phyloP scores from a whole-genome alignment of 1,284 basidiomycete species.

The Naganishia cerealis region DNA sequence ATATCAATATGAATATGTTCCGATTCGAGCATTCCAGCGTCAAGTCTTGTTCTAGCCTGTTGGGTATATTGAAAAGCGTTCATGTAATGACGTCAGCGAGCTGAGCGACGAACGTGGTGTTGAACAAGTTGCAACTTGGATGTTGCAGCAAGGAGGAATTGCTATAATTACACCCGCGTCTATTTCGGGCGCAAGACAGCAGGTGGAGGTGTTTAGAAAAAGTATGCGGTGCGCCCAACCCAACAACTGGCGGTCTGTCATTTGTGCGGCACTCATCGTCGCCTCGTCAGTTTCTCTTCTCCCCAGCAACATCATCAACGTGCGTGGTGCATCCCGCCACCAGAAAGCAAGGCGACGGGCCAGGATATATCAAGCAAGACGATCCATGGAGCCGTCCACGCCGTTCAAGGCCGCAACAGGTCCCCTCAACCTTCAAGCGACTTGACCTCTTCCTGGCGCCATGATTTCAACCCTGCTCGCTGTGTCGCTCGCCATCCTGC shows the following conservation, averaged over 20 bases:
- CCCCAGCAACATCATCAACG: background rate
- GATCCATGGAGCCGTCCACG: background rate
- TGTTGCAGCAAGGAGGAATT: background rate
- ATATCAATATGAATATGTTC: background rate
- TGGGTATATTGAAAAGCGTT: background rate
- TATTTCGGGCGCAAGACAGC: background rate
- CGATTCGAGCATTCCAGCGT: background rate
- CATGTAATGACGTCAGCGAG: background rate
- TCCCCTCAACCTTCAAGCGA: background rate
- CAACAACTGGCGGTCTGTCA: background rate
- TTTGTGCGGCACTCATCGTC: background rate
- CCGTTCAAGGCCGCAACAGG: background rate
- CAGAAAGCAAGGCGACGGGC: background rate
- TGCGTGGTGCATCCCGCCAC: background rate
- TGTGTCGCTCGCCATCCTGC: slow-evolving; percentile 20
- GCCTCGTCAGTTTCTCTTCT: background rate
- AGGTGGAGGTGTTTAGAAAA: slow-evolving; percentile 1
- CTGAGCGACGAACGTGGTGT: background rate
- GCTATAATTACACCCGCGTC: background rate
- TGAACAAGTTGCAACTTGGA: background rate
- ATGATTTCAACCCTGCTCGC: slow-evolving; percentile 5
- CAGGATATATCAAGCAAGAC: background rate
- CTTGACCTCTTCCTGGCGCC: background rate
- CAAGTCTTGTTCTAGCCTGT: background rate
- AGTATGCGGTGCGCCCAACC: background rate